These are phyloP conservation scores for Exophiala calicioides DNA, from an alignment of 2,329 filamentous ascomycete genomes.

Conservation along the genomic window DNA sequence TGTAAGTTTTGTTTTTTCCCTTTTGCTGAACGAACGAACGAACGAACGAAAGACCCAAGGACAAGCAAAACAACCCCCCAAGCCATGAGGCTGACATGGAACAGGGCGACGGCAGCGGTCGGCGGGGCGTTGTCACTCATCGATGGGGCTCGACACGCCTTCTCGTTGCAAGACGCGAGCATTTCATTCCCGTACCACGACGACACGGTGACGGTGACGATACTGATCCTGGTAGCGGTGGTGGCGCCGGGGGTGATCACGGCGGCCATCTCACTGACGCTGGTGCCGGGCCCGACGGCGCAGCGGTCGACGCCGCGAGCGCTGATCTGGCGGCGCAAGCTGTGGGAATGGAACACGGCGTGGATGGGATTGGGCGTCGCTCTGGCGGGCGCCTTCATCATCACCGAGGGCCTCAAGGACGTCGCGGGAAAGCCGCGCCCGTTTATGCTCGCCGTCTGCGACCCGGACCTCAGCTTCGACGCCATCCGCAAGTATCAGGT, in stretches of 20 bases:
- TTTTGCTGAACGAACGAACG: too few species aligned
- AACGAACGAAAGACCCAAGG: too few species aligned
- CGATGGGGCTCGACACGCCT: slow-evolving; percentile 52
- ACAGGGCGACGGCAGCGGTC: slow-evolving; percentile 58
- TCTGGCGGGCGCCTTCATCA: slow-evolving; percentile 71
- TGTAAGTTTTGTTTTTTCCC: slow-evolving; percentile 50
- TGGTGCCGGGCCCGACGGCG: slow-evolving; percentile 72
- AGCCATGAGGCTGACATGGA: too few species aligned
- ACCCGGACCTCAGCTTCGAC: slow-evolving; percentile 63
- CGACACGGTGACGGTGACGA: slow-evolving; percentile 70
- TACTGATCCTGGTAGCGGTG: slow-evolving; percentile 65
- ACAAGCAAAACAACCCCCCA: too few species aligned
- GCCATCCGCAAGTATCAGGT: slow-evolving; percentile 63
- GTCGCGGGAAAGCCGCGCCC: slow-evolving; percentile 66
- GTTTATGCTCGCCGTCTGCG: slow-evolving; percentile 68
- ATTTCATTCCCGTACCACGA: slow-evolving; percentile 76
- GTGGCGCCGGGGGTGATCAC: slow-evolving; percentile 68
- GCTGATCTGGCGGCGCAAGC: slow-evolving; percentile 74
- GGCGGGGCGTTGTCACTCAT: slow-evolving; percentile 61
- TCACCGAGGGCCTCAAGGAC: slow-evolving; percentile 84
- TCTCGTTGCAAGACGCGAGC: slow-evolving; percentile 70
- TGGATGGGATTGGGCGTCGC: slow-evolving; percentile 79
- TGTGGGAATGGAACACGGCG: slow-evolving; percentile 88
- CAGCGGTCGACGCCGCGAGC: slow-evolving; percentile 62
- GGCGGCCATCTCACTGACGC: slow-evolving; percentile 63